Conservation (phyloP, 305 asterid genomes). For the Solanum hybrid region DNA sequence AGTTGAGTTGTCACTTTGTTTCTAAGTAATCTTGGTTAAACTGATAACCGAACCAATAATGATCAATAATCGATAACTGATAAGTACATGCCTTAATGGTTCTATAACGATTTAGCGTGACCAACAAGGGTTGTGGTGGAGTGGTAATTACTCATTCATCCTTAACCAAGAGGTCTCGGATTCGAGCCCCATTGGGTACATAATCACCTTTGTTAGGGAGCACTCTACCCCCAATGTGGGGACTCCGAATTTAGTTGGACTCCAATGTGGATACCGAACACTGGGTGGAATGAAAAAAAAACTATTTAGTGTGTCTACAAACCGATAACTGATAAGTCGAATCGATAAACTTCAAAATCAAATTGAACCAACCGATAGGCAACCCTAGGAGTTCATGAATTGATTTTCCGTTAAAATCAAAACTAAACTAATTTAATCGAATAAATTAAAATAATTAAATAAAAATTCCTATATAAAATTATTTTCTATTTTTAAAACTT, state of each 20-base stretch:
- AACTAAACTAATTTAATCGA: too few species aligned
- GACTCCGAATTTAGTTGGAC: rapidly evolving
- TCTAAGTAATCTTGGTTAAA: neutral
- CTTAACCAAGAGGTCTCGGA: rapidly evolving
- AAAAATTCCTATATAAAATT: neutral
- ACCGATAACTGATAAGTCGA: neutral
- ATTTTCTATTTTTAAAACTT: neutral
- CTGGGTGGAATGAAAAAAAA: neutral
- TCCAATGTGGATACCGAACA: too few species aligned
- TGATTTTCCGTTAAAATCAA: neutral
- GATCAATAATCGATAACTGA: too few species aligned
- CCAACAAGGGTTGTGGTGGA: too few species aligned
- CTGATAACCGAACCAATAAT: too few species aligned
- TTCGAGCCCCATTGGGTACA: neutral
- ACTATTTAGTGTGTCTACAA: neutral
- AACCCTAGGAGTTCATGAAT: neutral
- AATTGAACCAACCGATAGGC: neutral
- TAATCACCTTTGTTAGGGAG: neutral
- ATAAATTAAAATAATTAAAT: neutral
- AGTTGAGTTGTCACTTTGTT: neutral
- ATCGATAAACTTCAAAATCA: neutral
- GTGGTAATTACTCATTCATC: too few species aligned
- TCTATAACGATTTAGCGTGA: neutral
- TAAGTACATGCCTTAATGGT: neutral
- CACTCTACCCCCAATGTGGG: too few species aligned